A percentile compares a stretch with the other conserved stretches of the same genome.
Evolutionary conservation across 495 filamentous ascomycete species (phyloP).

Genomic region (Bacidia gigantensis): DNA sequence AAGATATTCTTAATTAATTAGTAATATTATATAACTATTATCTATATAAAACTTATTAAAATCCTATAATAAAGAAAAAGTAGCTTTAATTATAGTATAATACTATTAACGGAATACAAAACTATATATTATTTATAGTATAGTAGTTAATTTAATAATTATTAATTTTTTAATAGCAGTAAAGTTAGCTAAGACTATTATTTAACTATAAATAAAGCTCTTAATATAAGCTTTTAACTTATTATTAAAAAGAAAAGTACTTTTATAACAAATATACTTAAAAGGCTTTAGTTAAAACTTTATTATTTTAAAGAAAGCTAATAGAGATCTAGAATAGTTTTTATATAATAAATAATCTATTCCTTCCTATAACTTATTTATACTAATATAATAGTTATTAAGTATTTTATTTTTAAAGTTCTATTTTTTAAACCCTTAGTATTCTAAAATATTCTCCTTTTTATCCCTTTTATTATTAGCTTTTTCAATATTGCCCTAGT

Average conservation of each 20-base stretch:
- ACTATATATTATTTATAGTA: too few species aligned
- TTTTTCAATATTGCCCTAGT: too few species aligned
- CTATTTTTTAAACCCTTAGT: too few species aligned
- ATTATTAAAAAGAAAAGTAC: background rate
- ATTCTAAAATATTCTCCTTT: too few species aligned
- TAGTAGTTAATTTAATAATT: too few species aligned
- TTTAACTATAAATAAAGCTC: too few species aligned
- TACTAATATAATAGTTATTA: background rate
- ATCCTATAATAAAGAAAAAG: background rate
- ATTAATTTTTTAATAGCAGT: background rate
- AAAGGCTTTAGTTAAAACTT: background rate
- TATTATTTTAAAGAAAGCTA: too few species aligned
- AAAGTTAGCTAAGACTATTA: background rate
- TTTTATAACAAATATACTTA: background rate
- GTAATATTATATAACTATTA: too few species aligned
- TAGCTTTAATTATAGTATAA: background rate
- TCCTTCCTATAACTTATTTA: background rate
- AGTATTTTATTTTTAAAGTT: background rate
- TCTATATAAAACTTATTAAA: background rate
- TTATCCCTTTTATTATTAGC: background rate
- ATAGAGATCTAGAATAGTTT: too few species aligned
- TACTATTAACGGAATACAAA: background rate
- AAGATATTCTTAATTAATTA: too few species aligned
- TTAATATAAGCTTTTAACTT: too few species aligned
- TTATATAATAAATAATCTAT: background rate